Percentiles rank a stretch among this genome's conserved stretches.
Conservation (phyloP, 108 stramenopile species). For the Cyclotella choctawhatcheeana region DNA sequence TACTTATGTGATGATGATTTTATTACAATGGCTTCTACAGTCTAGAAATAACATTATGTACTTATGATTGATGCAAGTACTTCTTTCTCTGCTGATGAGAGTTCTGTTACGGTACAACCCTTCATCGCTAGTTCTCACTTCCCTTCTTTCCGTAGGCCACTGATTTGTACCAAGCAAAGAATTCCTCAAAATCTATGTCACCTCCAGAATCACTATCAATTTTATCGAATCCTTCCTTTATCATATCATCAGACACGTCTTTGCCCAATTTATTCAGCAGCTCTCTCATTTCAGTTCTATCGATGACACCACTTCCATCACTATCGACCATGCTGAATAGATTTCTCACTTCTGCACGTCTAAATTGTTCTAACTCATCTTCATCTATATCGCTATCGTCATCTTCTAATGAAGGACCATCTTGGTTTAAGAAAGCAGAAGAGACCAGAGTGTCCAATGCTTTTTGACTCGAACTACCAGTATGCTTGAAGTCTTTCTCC, state of each 20-base stretch:
- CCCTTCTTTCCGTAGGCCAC: constrained; percentile 24
- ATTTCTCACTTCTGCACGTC: constrained; percentile 44
- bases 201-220: constrained; percentile 51
- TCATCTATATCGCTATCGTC: constrained; percentile 63
- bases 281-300: constrained; percentile 49
- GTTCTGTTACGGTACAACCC: too few relatives aligned
- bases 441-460: constrained; percentile 52
- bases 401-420: constrained; percentile 32
- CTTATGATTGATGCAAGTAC: too few relatives aligned
- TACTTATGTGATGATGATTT: too few relatives aligned
- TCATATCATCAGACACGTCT: constrained; percentile 28
- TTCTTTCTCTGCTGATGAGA: too few relatives aligned
- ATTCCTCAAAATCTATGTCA: constrained; percentile 58
- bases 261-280: constrained; percentile 51
- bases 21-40: too few relatives aligned
- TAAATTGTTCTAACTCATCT: constrained; percentile 51
- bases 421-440: constrained; percentile 44
- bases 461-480: constrained; percentile 39
- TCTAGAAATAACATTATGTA: too few relatives aligned
- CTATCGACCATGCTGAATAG: constrained; percentile 61
- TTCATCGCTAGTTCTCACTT: background rate
- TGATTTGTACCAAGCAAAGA: constrained; percentile 56
- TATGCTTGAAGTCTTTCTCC: constrained; percentile 62
- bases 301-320: constrained; percentile 54
- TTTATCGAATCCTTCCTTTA: constrained; percentile 43